Conservation (phyloP, 2,329 filamentous ascomycete genomes). For the Pseudopithomyces maydicus region DNA sequence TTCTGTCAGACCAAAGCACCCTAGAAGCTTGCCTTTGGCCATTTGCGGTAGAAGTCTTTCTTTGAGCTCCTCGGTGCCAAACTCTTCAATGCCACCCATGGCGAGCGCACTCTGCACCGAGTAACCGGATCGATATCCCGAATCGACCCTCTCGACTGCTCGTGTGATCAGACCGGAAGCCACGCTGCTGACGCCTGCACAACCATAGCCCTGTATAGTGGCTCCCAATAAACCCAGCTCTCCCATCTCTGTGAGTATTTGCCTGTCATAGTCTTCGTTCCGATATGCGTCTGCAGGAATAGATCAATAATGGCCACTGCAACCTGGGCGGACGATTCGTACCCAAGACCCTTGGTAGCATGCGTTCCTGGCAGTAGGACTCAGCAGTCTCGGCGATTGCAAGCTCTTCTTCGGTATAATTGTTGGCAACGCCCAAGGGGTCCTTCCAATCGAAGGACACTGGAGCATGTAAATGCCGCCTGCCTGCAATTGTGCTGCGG, state of each 20-base stretch:
- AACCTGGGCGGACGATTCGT: conserved; percentile 21
- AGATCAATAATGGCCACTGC: conserved; percentile 12
- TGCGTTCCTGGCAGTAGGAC: conserved; percentile 88
- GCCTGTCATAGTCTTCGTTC: conserved; percentile 82
- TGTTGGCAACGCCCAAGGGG: conserved; percentile 73
- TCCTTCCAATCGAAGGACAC: conserved; percentile 86
- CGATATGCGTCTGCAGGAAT: conserved; percentile 73
- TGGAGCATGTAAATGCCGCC: conserved; percentile 50
- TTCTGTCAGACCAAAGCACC: conserved; percentile 88
- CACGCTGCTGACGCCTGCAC: conserved; percentile 84
- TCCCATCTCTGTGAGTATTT: conserved; percentile 90
- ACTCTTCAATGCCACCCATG: conserved; percentile 91
- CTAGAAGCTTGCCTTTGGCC: conserved; percentile 81
- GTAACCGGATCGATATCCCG: conserved; percentile 90
- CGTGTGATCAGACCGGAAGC: conserved; percentile 89
- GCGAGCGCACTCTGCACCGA: conserved; percentile 91
- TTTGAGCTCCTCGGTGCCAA: conserved; percentile 85
- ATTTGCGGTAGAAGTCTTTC: conserved; percentile 79
- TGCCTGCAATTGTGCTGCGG: conserved; percentile 37
- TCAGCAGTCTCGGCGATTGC: conserved; percentile 90
- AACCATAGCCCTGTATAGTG: conserved; percentile 85
- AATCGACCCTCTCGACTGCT: conserved; percentile 89
- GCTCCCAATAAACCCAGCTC: conserved; percentile 87
- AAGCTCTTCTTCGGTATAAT: conserved; percentile 88
- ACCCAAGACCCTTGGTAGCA: conserved; percentile 87